Conservation (phyloP, 2,329 filamentous ascomycete species). For the Trichoderma sp. region DNA sequence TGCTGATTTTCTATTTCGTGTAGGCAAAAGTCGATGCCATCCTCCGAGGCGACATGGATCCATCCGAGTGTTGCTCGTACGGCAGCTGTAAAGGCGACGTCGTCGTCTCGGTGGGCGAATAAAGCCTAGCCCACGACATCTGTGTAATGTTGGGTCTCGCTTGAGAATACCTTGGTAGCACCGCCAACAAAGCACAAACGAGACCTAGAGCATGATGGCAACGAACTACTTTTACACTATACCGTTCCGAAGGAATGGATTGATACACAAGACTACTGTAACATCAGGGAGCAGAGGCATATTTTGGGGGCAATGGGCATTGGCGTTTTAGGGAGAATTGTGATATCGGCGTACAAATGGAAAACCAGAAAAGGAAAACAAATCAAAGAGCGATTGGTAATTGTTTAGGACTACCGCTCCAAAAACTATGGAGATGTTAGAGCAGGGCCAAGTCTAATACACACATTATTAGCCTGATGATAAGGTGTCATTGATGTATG, state of each 20-base stretch:
- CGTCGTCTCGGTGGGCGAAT: conserved; percentile 48
- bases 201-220: neutral
- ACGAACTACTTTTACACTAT: neutral
- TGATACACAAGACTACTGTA: neutral
- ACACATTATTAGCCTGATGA: neutral
- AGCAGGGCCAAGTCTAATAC: neutral
- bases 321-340: conserved; percentile 23
- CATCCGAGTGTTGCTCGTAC: conserved; percentile 57
- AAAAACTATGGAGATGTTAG: neutral
- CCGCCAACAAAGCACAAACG: neutral
- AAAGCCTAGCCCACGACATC: neutral
- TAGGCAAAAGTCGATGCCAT: conserved; percentile 46
- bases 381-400: neutral
- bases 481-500: too few relatives aligned
- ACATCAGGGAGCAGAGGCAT: neutral
- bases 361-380: neutral
- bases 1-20: neutral
- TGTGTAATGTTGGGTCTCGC: neutral
- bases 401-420: neutral
- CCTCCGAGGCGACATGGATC: conserved; percentile 48
- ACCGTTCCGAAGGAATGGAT: neutral
- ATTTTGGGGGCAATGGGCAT: neutral
- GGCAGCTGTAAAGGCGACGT: conserved; percentile 54
- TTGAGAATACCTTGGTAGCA: neutral
- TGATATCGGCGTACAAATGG: neutral